Evolutionary conservation across 345 rosid species (phyloP).

Genomic region (Populus ilicifolia): DNA sequence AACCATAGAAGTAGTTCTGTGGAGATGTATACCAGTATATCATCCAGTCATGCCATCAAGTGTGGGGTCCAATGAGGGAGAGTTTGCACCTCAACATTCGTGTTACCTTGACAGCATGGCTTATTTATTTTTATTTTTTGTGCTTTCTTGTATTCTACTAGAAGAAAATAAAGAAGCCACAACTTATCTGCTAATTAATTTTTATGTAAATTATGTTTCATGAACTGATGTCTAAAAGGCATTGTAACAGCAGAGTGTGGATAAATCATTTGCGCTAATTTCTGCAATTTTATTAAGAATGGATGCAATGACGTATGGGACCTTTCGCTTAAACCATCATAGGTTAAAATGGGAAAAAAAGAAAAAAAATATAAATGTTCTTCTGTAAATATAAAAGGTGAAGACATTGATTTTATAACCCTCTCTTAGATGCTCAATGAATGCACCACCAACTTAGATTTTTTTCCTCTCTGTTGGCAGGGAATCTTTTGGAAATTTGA

Average conservation of each 20-base stretch:
- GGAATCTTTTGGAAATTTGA: constrained; percentile 91
- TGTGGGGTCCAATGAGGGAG: neutral
- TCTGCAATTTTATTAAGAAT: neutral
- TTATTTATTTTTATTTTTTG: neutral
- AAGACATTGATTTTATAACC: neutral
- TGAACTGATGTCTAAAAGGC: neutral
- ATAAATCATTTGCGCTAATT: neutral
- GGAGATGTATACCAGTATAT: neutral
- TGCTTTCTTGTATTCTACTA: neutral
- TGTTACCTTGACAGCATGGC: neutral
- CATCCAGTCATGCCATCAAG: neutral
- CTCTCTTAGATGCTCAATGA: neutral
- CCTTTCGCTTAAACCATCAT: neutral
- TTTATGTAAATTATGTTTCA: neutral
- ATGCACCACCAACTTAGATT: neutral
- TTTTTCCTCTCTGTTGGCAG: constrained; percentile 34
- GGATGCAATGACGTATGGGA: neutral
- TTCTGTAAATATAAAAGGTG: neutral
- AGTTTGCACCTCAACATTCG: neutral
- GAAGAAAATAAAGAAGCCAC: neutral
- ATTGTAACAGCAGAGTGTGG: neutral
- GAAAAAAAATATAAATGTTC: neutral
- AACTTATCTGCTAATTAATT: neutral
- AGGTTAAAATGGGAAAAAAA: neutral
- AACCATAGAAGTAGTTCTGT: neutral